Percentiles rank a stretch among this genome's conserved stretches.
These are phyloP conservation scores for Zymoseptoria tritici DNA, from an alignment of 2,329 filamentous ascomycete species.

Conservation along the genomic window DNA sequence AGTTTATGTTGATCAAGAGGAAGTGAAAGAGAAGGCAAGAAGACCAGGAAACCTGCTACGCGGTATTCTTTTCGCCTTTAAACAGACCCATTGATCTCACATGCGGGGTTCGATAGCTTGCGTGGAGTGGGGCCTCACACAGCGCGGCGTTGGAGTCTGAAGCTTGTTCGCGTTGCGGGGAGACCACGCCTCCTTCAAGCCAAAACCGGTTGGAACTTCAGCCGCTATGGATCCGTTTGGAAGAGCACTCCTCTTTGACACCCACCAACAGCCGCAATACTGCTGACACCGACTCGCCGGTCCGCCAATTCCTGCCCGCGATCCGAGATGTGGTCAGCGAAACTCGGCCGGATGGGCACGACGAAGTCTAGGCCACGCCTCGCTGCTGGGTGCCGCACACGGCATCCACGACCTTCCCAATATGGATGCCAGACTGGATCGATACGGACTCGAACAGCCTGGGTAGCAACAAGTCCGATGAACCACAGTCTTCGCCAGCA, in stretches of 20 bases:
- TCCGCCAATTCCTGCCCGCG: background rate
- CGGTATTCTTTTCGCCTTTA: background rate
- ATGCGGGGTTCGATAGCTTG: conserved; percentile 1
- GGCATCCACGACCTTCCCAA: background rate
- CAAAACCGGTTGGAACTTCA: background rate
- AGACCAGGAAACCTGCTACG: background rate
- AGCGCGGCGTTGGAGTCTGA: background rate
- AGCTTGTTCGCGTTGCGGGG: conserved; percentile 1
- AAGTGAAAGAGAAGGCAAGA: background rate
- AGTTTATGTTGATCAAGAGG: background rate
- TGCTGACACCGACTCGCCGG: background rate
- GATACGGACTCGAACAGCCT: background rate
- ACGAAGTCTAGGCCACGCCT: background rate
- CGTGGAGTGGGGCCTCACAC: background rate
- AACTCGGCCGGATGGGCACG: background rate
- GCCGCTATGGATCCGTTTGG: background rate
- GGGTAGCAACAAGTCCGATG: background rate
- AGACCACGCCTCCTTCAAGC: background rate
- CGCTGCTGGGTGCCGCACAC: background rate
- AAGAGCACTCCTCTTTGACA: background rate
- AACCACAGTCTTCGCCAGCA: background rate
- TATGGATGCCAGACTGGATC: background rate
- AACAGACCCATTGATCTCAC: background rate
- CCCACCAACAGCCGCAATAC: background rate
- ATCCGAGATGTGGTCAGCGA: background rate